Evolutionary conservation across 2,329 filamentous ascomycete species (phyloP).

Genomic region (Neophaeococcomyces aloes): DNA sequence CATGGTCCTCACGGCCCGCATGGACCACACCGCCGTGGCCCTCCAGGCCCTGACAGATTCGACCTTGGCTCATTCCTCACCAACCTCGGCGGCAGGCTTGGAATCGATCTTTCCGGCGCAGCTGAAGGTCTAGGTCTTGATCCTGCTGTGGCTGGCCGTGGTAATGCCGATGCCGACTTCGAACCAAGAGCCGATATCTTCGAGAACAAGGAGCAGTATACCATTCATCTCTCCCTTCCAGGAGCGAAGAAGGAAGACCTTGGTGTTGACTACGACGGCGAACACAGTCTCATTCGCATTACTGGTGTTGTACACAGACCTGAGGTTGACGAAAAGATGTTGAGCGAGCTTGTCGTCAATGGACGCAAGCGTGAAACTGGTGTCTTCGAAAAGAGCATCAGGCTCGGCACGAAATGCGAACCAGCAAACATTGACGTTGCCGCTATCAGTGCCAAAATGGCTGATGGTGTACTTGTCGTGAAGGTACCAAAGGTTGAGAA

Average conservation of each 20-base stretch:
- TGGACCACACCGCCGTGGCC: slow-evolving; percentile 15
- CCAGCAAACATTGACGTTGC: slow-evolving; percentile 56
- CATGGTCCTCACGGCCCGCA: slow-evolving; percentile 10
- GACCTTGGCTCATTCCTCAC: slow-evolving; percentile 23
- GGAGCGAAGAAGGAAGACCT: slow-evolving; percentile 72
- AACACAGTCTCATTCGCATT: slow-evolving; percentile 54
- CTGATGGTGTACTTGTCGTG: slow-evolving; percentile 67
- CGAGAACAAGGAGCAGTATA: slow-evolving; percentile 52
- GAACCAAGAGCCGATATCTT: slow-evolving; percentile 52
- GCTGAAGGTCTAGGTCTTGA: slow-evolving; percentile 21
- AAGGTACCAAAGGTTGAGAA: slow-evolving; percentile 63
- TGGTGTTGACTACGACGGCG: slow-evolving; percentile 63
- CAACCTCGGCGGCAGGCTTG: slow-evolving; percentile 24
- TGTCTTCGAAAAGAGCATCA: slow-evolving; percentile 60
- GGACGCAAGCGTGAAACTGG: slow-evolving; percentile 69
- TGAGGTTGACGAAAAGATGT: slow-evolving; percentile 57
- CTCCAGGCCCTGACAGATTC: slow-evolving; percentile 13
- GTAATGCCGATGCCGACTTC: slow-evolving; percentile 27
- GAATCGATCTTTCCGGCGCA: slow-evolving; percentile 22
- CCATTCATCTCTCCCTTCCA: slow-evolving; percentile 63
- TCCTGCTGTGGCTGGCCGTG: slow-evolving; percentile 10
- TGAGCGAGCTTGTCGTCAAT: slow-evolving; percentile 51
- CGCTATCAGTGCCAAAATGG: slow-evolving; percentile 62
- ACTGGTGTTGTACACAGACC: slow-evolving; percentile 64
- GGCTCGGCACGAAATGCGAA: slow-evolving; percentile 42